These are phyloP conservation scores for Malus asiatica DNA, from an alignment of 306 rosid genomes.

Conservation along the genomic window DNA sequence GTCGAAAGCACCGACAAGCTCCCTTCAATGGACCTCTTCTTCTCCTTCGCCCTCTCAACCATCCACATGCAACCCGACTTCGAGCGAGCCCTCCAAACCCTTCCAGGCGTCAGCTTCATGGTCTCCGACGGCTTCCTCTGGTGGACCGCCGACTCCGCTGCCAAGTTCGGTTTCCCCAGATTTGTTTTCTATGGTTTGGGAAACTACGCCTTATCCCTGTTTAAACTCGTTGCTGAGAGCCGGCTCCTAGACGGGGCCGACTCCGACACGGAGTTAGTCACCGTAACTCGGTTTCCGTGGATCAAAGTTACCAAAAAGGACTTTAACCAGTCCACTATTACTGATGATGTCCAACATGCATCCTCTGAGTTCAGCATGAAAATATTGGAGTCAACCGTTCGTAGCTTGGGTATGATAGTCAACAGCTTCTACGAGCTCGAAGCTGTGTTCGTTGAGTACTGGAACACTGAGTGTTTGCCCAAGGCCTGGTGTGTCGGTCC, in stretches of 20 bases:
- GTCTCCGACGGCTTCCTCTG: conserved; percentile 43
- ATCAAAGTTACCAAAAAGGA: conserved; percentile 22
- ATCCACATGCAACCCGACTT: conserved; percentile 26
- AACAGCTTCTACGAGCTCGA: conserved; percentile 45
- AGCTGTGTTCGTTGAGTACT: conserved; percentile 18
- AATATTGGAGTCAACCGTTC: accelerated
- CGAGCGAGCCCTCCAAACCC: conserved; percentile 18
- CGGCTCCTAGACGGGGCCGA: background rate
- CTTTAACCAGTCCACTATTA: background rate
- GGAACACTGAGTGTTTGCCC: background rate
- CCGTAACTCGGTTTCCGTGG: conserved; percentile 28
- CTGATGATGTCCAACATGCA: background rate
- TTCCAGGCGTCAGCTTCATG: conserved; percentile 27
- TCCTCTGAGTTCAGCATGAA: background rate
- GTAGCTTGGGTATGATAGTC: conserved; percentile 25
- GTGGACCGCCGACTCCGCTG: conserved; percentile 45
- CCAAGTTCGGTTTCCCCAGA: conserved; percentile 24
- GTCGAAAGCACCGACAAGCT: conserved; percentile 20
- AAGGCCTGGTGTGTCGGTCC: conserved; percentile 37
- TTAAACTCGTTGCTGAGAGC: background rate
- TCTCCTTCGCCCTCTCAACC: conserved; percentile 21
- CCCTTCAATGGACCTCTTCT: conserved; percentile 18
- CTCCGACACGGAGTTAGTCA: background rate
- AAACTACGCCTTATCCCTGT: background rate
- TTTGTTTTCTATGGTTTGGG: conserved; percentile 23